Percentiles rank a stretch among this genome's conserved stretches.
phyloP scores from a whole-genome alignment of 306 rosid species.

The Vigna nakashimae region DNA sequence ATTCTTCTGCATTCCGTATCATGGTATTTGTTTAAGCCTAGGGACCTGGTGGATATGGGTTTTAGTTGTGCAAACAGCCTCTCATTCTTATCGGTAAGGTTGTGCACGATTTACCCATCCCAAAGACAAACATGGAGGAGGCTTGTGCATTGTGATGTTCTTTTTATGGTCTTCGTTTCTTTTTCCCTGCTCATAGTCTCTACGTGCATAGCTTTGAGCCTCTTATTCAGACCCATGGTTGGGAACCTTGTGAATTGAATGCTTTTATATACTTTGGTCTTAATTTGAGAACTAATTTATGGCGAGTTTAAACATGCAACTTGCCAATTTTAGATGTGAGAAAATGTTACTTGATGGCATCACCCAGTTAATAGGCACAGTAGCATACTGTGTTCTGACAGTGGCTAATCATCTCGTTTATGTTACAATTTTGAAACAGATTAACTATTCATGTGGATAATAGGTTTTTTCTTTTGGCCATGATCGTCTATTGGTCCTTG shows the following conservation, averaged over 20 bases:
- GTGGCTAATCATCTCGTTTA: background rate
- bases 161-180: slow-evolving; percentile 1
- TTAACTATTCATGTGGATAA: background rate
- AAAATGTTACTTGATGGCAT: slow-evolving; percentile 22
- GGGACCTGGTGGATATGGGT: slow-evolving; percentile 1
- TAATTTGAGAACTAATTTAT: slow-evolving; percentile 18
- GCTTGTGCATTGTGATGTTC: background rate
- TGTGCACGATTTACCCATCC: slow-evolving; percentile 10
- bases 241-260: slow-evolving; percentile 3
- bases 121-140: background rate
- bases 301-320: slow-evolving; percentile 1
- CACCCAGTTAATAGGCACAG: background rate
- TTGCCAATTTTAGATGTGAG: background rate
- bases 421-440: background rate
- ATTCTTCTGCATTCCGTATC: background rate
- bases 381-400: background rate
- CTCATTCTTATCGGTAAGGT: background rate
- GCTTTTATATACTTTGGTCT: background rate
- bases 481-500: background rate
- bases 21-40: slow-evolving; percentile 13
- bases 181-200: background rate
- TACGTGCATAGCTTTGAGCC: slow-evolving; percentile 1
- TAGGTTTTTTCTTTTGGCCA: background rate
- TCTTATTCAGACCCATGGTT: background rate
- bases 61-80: background rate